Percentiles rank a stretch among this genome's conserved stretches.
phyloP scores from a whole-genome alignment of 78 protist genomes.

The Anaeramoeba flamelloides region DNA sequence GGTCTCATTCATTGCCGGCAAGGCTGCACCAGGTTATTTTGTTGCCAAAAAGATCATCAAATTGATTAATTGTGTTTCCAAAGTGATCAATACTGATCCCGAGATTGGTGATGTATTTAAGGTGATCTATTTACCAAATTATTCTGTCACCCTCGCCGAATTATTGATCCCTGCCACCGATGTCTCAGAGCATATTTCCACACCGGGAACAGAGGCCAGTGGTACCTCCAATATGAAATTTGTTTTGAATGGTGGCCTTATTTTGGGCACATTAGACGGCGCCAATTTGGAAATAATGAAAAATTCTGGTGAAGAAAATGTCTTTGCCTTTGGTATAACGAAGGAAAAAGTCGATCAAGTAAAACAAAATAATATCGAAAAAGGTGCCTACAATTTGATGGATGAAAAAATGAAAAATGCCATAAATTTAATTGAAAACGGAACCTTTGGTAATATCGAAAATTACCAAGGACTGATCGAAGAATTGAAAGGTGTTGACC shows the following conservation, averaged over 20 bases:
- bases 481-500: too few species aligned
- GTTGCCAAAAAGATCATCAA: constrained; percentile 76
- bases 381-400: too few species aligned
- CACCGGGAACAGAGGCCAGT: constrained; percentile 34
- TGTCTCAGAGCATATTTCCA: constrained; percentile 74
- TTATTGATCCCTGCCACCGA: constrained; percentile 79
- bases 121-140: constrained; percentile 65
- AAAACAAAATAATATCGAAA: too few species aligned
- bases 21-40: constrained; percentile 85
- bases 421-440: too few species aligned
- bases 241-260: constrained; percentile 68
- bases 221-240: constrained; percentile 88
- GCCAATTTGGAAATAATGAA: constrained; percentile 70
- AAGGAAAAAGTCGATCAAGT: constrained; percentile 16
- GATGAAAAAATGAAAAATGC: too few species aligned
- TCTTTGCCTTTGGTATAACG: constrained; percentile 50
- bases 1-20: constrained; percentile 70
- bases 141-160: constrained; percentile 22
- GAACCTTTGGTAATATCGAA: too few species aligned
- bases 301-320: neutral
- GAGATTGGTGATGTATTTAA: constrained; percentile 35
- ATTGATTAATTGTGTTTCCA: constrained; percentile 58
- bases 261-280: constrained; percentile 84
- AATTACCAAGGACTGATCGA: too few species aligned
- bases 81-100: constrained; percentile 67